Percentiles rank a stretch among this genome's conserved stretches.
phyloP scores from a whole-genome alignment of 2,329 filamentous ascomycete genomes.

The Trichophyton mentagrophytes region DNA sequence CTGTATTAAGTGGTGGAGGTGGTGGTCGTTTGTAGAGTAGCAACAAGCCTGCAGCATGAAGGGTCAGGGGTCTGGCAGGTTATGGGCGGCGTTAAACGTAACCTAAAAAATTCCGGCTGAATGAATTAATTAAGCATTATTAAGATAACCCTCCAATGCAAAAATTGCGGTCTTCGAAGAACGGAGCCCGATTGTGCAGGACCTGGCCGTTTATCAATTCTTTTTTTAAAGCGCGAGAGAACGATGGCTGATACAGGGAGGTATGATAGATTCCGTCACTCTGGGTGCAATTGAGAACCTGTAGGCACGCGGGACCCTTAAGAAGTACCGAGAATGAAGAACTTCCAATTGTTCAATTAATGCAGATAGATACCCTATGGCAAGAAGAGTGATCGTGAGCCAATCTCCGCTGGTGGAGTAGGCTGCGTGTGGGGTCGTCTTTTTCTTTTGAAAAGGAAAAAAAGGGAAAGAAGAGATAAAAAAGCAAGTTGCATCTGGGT shows the following conservation, averaged over 20 bases:
- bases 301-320: background rate
- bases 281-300: background rate
- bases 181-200: background rate
- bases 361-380: background rate
- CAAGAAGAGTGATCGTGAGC: conserved; percentile 3
- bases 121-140: conserved; percentile 5
- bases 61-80: conserved; percentile 10
- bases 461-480: background rate
- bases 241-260: background rate
- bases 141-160: conserved; percentile 2
- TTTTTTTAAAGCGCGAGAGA: background rate
- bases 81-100: conserved; percentile 11
- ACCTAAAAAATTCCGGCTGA: conserved; percentile 4
- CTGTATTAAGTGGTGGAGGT: conserved; percentile 6
- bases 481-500: conserved; percentile 3
- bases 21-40: conserved; percentile 8
- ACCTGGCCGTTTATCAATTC: background rate
- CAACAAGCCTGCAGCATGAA: conserved; percentile 6
- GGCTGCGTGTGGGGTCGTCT: conserved; percentile 1
- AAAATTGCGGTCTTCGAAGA: background rate
- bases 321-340: conserved; percentile 2
- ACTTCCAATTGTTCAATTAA: background rate
- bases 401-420: conserved; percentile 4
- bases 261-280: background rate
- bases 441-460: background rate